Conservation (phyloP, 768 basidiomycete genomes). For the Podaxis mareebaensis region DNA sequence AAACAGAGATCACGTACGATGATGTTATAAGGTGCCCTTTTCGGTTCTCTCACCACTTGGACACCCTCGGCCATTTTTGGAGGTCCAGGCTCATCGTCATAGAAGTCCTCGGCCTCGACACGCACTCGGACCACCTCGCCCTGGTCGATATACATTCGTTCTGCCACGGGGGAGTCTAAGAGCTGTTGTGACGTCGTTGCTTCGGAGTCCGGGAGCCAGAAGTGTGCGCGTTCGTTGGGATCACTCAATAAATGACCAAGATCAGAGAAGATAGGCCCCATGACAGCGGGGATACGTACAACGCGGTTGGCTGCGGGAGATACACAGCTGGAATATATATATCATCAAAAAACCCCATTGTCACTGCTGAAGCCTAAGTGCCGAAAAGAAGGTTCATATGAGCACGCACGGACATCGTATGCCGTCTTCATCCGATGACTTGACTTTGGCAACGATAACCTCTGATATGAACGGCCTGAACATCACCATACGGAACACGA, state of each 20-base stretch:
- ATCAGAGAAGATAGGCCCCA: neutral
- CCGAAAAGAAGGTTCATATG: neutral
- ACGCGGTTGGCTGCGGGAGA: conserved; percentile 79
- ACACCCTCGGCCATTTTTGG: conserved; percentile 75
- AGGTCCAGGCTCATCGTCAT: conserved; percentile 84
- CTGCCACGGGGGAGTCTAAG: conserved; percentile 63
- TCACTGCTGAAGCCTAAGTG: conserved; percentile 48
- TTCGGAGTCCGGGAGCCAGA: conserved; percentile 73
- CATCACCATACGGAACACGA: conserved; percentile 85
- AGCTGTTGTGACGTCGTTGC: conserved; percentile 57
- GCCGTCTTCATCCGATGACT: conserved; percentile 82
- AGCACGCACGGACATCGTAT: conserved; percentile 64
- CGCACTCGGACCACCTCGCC: conserved; percentile 76
- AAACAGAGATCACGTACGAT: conserved; percentile 44
- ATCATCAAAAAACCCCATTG: conserved; percentile 92
- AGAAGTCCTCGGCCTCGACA: conserved; percentile 81
- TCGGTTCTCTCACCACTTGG: conserved; percentile 46
- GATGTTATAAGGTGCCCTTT: conserved; percentile 67
- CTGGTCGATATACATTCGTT: conserved; percentile 81
- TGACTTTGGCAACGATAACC: conserved; percentile 86
- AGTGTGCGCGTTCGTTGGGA: conserved; percentile 79
- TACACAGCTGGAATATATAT: conserved; percentile 80
- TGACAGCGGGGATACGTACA: conserved; percentile 51
- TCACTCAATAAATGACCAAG: conserved; percentile 46
- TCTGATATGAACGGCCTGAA: conserved; percentile 92